Evolutionary conservation across 176 grass and related monocot species (phyloP), one percentile per base, ranked within the genome.

Genomic region (Aechmea fasciata): DNA sequence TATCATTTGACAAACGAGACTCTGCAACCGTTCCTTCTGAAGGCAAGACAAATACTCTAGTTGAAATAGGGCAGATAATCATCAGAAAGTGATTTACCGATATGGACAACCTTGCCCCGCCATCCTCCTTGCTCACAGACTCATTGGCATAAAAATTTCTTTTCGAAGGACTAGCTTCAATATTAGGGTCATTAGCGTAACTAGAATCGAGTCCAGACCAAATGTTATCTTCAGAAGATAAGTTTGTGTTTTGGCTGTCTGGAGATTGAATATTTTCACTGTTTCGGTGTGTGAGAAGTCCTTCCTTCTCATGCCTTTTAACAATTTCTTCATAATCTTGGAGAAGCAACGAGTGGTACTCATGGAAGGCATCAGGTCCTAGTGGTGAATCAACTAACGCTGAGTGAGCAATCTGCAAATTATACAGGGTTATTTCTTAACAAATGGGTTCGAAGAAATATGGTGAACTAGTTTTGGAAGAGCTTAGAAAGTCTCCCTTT

Each of bases 301-400:
- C 20, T 18, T 50, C 57, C 19, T 87, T 75, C 50, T 67, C 85
- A 84, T 51, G 68, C 76, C 83, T 89, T 54, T 84, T 87, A 64
- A 87, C 47, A 75, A 96, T 83, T 59, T 93, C 89, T 68, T 97
- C 86, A 73, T 87, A 82, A 68, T 97, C 94, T 91, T 97, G 94
- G 71, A 83, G 48, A 49, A 93, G 87, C 69, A 99, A 87, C 41
- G 80, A 73, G 67, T 99, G 81, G n/a, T 99, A 93, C 79, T 99
- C 89, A 49, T 75, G 87, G 61, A 93, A 99, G 51, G 94, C 94
- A 74, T 99, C 94, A 81, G 94, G 87, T 50, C 94, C 94, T 22
- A 99, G 87, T 4, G 94, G 94, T 61, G 87, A 99, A 82, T 93
- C 87, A 69, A 84, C 53, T 17, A 87, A 82, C 47, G 84, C 79